Evolutionary conservation across 148 eudicot genomes (phyloP).

Genomic region (Heliosperma pusillum): DNA sequence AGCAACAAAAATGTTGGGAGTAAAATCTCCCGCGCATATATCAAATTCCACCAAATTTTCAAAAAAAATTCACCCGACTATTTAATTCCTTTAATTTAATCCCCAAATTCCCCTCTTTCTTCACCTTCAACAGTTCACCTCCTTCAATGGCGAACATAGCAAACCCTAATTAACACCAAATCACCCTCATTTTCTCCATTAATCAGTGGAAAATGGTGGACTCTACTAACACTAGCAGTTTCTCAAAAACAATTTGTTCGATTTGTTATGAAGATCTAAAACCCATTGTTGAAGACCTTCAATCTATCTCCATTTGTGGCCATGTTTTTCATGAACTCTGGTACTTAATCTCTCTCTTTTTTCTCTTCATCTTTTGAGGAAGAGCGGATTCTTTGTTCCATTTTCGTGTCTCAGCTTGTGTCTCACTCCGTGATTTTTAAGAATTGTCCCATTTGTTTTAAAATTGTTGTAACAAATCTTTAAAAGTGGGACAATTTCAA

Average conservation of each 20-base stretch:
- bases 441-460: no score
- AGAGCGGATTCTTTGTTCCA: no score
- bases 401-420: no score
- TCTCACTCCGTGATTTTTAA: neutral
- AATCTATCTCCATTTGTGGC: constrained; percentile 86
- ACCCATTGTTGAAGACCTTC: constrained; percentile 87
- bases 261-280: constrained; percentile 95
- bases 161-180: neutral
- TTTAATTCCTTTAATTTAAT: neutral
- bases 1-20: neutral
- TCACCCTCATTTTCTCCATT: neutral
- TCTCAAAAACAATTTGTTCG: constrained; percentile 78
- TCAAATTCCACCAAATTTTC: neutral
- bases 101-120: neutral
- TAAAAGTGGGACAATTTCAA: no score
- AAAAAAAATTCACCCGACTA: neutral
- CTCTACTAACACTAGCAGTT: constrained; percentile 25
- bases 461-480: no score
- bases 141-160: constrained; percentile 19
- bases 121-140: neutral
- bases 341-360: constrained; percentile 25
- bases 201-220: constrained; percentile 14
- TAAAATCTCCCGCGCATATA: neutral
- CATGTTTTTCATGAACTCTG: constrained; percentile 98
- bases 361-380: neutral